Conservation (phyloP, 352 stramenopile species). For the Pythium rishiriense region DNA sequence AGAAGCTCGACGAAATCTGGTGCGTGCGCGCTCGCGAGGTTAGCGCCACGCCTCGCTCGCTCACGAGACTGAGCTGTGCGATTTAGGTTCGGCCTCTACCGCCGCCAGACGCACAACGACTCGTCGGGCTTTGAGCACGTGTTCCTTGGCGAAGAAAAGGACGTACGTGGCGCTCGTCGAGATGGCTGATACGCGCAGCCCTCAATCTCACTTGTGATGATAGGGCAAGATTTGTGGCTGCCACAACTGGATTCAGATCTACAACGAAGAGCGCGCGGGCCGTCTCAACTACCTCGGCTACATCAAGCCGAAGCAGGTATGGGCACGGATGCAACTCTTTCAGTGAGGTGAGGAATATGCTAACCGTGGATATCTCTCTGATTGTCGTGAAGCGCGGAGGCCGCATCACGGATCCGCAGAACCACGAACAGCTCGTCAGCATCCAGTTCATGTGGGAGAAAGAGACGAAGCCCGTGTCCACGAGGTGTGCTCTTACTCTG, state of each 20-base stretch:
- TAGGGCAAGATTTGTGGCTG: slow-evolving; percentile 90
- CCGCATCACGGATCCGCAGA: slow-evolving; percentile 67
- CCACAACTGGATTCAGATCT: slow-evolving; percentile 98
- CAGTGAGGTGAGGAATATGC: background rate
- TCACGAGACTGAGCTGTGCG: background rate
- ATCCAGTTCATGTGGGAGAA: slow-evolving; percentile 94
- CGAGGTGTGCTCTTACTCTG: slow-evolving; percentile 48
- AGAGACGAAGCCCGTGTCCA: slow-evolving; percentile 90
- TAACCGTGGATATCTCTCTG: background rate
- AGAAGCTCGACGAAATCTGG: slow-evolving; percentile 94
- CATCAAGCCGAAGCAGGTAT: slow-evolving; percentile 83
- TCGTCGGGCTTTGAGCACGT: slow-evolving; percentile 97
- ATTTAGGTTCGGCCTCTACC: slow-evolving; percentile 91
- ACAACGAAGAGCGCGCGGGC: slow-evolving; percentile 93
- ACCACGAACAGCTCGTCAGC: slow-evolving; percentile 92
- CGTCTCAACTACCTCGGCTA: slow-evolving; percentile 94
- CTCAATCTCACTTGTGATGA: background rate
- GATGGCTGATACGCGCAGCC: no score
- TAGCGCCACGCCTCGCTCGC: background rate
- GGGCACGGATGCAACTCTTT: background rate
- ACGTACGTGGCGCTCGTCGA: slow-evolving; percentile 53
- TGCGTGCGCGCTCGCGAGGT: background rate
- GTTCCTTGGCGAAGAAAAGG: slow-evolving; percentile 95
- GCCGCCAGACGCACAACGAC: slow-evolving; percentile 82
- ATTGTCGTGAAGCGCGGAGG: slow-evolving; percentile 43